These are phyloP conservation scores for Aspergillus brasiliensis DNA, from an alignment of 2,329 filamentous ascomycete species.

Conservation along the genomic window DNA sequence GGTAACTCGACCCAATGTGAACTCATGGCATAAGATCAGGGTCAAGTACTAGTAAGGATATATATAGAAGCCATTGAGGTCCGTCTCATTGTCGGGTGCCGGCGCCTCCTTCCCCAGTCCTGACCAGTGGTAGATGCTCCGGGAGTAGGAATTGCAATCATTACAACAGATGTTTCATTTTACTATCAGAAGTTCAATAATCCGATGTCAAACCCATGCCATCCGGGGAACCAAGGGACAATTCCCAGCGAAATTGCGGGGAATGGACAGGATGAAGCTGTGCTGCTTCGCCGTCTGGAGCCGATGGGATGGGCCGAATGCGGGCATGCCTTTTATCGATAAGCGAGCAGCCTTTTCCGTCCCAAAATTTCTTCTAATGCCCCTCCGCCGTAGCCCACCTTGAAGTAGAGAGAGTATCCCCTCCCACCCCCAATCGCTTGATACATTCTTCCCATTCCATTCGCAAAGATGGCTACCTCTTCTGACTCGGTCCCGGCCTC, in stretches of 20 bases:
- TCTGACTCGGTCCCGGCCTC: slow-evolving; percentile 41
- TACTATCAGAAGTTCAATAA: background rate
- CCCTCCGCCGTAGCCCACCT: slow-evolving; percentile 21
- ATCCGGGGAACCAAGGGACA: background rate
- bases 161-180: too few species aligned
- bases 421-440: slow-evolving; percentile 11
- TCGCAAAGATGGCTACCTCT: slow-evolving; percentile 35
- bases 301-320: slow-evolving; percentile 27
- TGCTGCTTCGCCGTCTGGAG: background rate
- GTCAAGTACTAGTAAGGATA: background rate
- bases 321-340: slow-evolving; percentile 40
- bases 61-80: background rate
- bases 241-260: background rate
- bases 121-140: too few species aligned
- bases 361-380: slow-evolving; percentile 27
- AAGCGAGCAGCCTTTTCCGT: slow-evolving; percentile 39
- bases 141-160: too few species aligned
- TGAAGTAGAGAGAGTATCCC: slow-evolving; percentile 1
- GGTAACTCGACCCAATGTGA: background rate
- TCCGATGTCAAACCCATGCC: background rate
- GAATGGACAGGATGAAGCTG: background rate
- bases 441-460: slow-evolving; percentile 5
- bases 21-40: background rate
- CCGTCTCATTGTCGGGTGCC: background rate
- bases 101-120: background rate